Percentiles rank a stretch among this genome's conserved stretches.
These are phyloP conservation scores for Patellifolia procumbens DNA, from an alignment of 179 eudicot genomes.

Conservation along the genomic window DNA sequence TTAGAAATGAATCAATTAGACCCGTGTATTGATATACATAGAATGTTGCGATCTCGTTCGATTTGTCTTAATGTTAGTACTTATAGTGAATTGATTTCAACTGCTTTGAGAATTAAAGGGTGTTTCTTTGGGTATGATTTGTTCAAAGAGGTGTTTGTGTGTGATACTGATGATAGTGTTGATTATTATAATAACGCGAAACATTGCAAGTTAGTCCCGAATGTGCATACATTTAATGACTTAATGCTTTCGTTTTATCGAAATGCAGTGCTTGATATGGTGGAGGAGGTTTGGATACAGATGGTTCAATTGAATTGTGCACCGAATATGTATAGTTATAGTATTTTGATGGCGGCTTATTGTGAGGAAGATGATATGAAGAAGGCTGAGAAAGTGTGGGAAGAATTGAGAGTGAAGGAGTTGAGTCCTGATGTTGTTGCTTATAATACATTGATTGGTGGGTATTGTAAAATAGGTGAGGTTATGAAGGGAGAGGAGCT, in stretches of 20 bases:
- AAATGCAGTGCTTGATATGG: slow-evolving; percentile 48
- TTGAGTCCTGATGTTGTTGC: slow-evolving; percentile 53
- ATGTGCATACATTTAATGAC: slow-evolving; percentile 53
- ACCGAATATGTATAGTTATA: slow-evolving; percentile 52
- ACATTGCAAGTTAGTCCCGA: slow-evolving; percentile 33
- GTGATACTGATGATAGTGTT: slow-evolving; percentile 9
- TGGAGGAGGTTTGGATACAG: slow-evolving; percentile 70
- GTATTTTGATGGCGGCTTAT: slow-evolving; percentile 65
- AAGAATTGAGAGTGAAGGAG: slow-evolving; percentile 53
- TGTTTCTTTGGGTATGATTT: slow-evolving; percentile 59
- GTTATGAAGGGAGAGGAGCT: slow-evolving; percentile 67
- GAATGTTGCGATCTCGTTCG: slow-evolving; percentile 40
- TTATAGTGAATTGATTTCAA: slow-evolving; percentile 47
- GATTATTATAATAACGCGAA: not conserved
- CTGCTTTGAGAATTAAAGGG: slow-evolving; percentile 41
- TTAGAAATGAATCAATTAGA: slow-evolving; percentile 51
- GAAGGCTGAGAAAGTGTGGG: slow-evolving; percentile 64
- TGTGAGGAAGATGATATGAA: slow-evolving; percentile 58
- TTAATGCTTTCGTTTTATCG: slow-evolving; percentile 63
- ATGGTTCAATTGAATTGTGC: slow-evolving; percentile 45
- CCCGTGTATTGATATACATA: slow-evolving; percentile 46
- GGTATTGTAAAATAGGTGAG: slow-evolving; percentile 66
- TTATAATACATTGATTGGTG: slow-evolving; percentile 75
- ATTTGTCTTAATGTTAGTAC: slow-evolving; percentile 39
- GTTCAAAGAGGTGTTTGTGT: slow-evolving; percentile 48